Evolutionary conservation across 352 stramenopile genomes (phyloP).

Genomic region (Proteromonas lacertae): DNA sequence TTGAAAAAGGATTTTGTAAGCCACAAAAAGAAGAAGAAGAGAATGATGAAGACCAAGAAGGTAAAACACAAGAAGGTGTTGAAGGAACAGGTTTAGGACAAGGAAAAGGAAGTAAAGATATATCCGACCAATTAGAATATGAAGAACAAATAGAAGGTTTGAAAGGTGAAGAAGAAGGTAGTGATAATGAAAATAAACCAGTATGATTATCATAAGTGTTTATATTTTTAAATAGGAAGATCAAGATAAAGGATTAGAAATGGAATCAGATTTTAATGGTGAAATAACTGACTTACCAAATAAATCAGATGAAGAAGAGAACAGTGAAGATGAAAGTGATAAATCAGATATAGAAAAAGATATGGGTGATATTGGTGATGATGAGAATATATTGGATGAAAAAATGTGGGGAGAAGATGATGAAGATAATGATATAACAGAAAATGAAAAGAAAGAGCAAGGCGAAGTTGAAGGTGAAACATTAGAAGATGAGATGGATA

Average conservation of each 20-base stretch:
- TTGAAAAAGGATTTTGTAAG: slow-evolving; percentile 45
- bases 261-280: slow-evolving; percentile 98
- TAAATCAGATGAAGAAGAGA: slow-evolving; percentile 12
- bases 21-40: slow-evolving; percentile 52
- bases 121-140: slow-evolving; percentile 95
- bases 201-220: slow-evolving; percentile 26
- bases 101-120: slow-evolving; percentile 73
- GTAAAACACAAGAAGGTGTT: slow-evolving; percentile 54
- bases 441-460: slow-evolving; percentile 52
- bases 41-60: slow-evolving; percentile 19
- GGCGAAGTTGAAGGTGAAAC: slow-evolving; percentile 25
- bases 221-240: slow-evolving; percentile 43
- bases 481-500: slow-evolving; percentile 35
- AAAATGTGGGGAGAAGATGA: slow-evolving; percentile 29
- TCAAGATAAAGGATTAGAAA: slow-evolving; percentile 89
- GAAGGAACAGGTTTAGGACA: slow-evolving; percentile 98
- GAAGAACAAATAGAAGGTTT: slow-evolving; percentile 96
- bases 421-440: slow-evolving; percentile 14
- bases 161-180: slow-evolving; percentile 45
- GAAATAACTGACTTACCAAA: slow-evolving; percentile 74
- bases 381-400: slow-evolving; percentile 85
- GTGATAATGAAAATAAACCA: too few relatives aligned
- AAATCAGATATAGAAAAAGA: slow-evolving; percentile 85
- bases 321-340: slow-evolving; percentile 44
- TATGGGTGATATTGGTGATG: slow-evolving; percentile 85